phyloP scores from a whole-genome alignment of 345 rosid species.

The Camelina neglecta region DNA sequence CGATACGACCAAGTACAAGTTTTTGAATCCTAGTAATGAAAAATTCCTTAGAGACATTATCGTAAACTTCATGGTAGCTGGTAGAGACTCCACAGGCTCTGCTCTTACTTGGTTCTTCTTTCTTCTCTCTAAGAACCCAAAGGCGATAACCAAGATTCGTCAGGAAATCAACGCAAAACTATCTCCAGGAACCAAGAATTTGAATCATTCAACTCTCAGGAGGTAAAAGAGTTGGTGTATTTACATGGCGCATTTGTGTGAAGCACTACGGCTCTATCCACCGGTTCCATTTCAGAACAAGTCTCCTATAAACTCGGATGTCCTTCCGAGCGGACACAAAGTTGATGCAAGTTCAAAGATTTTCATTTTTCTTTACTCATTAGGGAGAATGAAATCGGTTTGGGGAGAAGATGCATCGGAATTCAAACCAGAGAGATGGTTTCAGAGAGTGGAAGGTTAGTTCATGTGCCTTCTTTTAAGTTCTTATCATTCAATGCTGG shows the following conservation, averaged over 20 bases:
- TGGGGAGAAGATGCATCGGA: slow-evolving; percentile 37
- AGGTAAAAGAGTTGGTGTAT: slow-evolving; percentile 43
- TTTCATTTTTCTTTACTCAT: slow-evolving; percentile 36
- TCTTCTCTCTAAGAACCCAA: slow-evolving; percentile 42
- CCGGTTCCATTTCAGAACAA: slow-evolving; percentile 42
- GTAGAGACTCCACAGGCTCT: slow-evolving; percentile 42
- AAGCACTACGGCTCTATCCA: slow-evolving; percentile 40
- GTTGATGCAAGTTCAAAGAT: slow-evolving; percentile 35
- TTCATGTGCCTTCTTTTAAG: slow-evolving; percentile 37
- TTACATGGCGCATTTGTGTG: slow-evolving; percentile 50
- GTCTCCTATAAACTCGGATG: slow-evolving; percentile 36
- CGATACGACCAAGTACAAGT: slow-evolving; percentile 32
- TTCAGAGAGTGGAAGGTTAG: slow-evolving; percentile 40
- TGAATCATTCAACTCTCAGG: slow-evolving; percentile 23
- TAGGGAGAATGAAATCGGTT: slow-evolving; percentile 25
- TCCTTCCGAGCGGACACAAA: slow-evolving; percentile 42
- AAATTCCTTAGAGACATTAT: slow-evolving; percentile 46
- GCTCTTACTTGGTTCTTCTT: slow-evolving; percentile 53
- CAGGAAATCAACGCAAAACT: slow-evolving; percentile 38
- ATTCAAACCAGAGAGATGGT: slow-evolving; percentile 39
- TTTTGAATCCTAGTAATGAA: slow-evolving; percentile 20
- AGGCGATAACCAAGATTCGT: slow-evolving; percentile 33
- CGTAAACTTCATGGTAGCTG: slow-evolving; percentile 36
- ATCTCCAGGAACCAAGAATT: slow-evolving; percentile 18
- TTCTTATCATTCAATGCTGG: slow-evolving; percentile 44